Evolutionary conservation across 768 basidiomycete genomes (phyloP).

Genomic region (Cystofilobasidium bisporidii): DNA sequence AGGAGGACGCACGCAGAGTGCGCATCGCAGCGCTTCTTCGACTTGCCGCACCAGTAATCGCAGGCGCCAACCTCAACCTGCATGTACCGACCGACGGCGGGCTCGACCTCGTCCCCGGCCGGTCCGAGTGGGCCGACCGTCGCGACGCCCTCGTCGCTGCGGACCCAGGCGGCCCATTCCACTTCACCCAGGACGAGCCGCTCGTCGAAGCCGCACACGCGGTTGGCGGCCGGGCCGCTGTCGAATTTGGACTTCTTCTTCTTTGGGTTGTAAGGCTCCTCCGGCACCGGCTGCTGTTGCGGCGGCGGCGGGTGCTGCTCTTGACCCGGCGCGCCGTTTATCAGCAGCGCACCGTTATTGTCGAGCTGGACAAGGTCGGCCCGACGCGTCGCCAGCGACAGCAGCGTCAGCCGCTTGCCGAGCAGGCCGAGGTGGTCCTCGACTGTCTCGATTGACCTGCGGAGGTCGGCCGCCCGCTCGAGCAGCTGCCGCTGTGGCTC

Average conservation of each 20-base stretch:
- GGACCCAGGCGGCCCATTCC: constrained; percentile 60
- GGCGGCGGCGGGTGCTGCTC: constrained; percentile 5
- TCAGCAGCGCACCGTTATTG: neutral
- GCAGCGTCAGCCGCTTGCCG: constrained; percentile 14
- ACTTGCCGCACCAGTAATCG: constrained; percentile 70
- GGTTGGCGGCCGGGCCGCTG: constrained; percentile 54
- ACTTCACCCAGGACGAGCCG: constrained; percentile 55
- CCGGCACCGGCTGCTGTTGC: constrained; percentile 50
- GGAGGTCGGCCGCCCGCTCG: neutral
- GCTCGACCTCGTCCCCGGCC: constrained; percentile 39
- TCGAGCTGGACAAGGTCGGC: constrained; percentile 10
- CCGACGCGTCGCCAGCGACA: constrained; percentile 5
- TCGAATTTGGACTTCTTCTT: constrained; percentile 58
- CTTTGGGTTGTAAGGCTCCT: constrained; percentile 28
- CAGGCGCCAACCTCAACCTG: constrained; percentile 32
- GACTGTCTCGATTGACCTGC: constrained; percentile 1
- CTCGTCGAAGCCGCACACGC: constrained; percentile 74
- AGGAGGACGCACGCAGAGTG: constrained; percentile 54
- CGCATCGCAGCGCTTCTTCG: constrained; percentile 61
- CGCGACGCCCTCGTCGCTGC: constrained; percentile 41
- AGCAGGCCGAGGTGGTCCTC: constrained; percentile 11
- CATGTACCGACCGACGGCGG: constrained; percentile 43
- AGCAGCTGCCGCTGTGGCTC: neutral
- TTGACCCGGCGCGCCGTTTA: neutral
- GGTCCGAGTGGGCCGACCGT: constrained; percentile 46